These are phyloP conservation scores for Cardamine chenopodiifolia DNA, from an alignment of 345 rosid genomes.

Conservation along the genomic window DNA sequence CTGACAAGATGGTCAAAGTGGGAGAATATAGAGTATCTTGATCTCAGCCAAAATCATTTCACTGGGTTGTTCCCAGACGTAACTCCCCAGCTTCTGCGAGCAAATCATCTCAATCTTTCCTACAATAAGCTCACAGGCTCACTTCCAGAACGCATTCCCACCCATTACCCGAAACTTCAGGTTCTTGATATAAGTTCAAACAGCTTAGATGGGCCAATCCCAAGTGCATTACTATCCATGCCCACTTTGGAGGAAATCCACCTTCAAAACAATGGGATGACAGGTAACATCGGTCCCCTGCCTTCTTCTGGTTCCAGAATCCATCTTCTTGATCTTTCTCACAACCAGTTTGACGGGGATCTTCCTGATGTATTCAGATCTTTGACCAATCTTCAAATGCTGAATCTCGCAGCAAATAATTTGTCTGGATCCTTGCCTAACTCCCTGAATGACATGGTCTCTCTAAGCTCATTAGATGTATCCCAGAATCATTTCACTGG, in stretches of 20 bases:
- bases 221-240: constrained; percentile 60
- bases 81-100: constrained; percentile 77
- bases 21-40: constrained; percentile 82
- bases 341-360: constrained; percentile 66
- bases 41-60: constrained; percentile 83
- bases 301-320: constrained; percentile 57
- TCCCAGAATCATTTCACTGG: constrained; percentile 83
- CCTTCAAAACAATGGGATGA: constrained; percentile 66
- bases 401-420: constrained; percentile 78
- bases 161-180: constrained; percentile 73
- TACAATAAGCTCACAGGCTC: constrained; percentile 69
- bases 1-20: constrained; percentile 72
- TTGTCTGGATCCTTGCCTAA: constrained; percentile 86
- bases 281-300: constrained; percentile 57
- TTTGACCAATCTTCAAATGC: constrained; percentile 65
- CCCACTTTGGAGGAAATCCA: constrained; percentile 76
- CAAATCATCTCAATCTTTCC: constrained; percentile 87
- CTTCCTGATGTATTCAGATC: constrained; percentile 75
- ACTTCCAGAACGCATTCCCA: constrained; percentile 61
- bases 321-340: constrained; percentile 79
- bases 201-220: constrained; percentile 63
- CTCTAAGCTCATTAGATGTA: constrained; percentile 65
- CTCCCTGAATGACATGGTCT: constrained; percentile 68
- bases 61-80: constrained; percentile 75
- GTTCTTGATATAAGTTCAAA: constrained; percentile 89